Conservation (phyloP, 75 land plant species). For the Gnetum montanum region DNA sequence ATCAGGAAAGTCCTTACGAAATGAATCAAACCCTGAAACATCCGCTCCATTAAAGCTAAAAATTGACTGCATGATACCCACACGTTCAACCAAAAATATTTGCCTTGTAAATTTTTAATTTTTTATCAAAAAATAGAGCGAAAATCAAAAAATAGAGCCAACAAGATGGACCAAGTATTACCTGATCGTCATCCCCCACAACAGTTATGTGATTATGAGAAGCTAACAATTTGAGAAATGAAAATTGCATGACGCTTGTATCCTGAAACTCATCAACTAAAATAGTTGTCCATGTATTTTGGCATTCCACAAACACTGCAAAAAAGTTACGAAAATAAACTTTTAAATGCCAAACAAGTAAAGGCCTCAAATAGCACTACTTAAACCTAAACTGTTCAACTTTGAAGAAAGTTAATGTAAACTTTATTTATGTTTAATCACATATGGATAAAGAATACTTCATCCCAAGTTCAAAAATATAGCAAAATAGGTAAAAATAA, state of each 20-base stretch:
- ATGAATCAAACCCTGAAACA: constrained; percentile 72
- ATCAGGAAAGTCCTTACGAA: constrained; percentile 75
- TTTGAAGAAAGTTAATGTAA: no score
- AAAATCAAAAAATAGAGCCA: not conserved
- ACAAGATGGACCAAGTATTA: constrained; percentile 7
- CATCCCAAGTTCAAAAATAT: no score
- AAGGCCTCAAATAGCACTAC: not conserved
- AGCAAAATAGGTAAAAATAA: no score
- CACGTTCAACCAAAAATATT: no score
- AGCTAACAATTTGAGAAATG: constrained; percentile 57
- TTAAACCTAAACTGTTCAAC: constrained; percentile 1
- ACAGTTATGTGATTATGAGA: constrained; percentile 82
- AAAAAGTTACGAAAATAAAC: no score
- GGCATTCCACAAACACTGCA: constrained; percentile 63
- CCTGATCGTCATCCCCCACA: constrained; percentile 99
- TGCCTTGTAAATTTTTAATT: no score
- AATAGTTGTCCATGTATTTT: constrained; percentile 67
- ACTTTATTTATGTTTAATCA: no score
- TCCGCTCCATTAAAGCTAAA: constrained; percentile 98
- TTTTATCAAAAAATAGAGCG: not conserved
- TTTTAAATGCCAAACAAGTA: no score
- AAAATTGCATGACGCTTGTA: constrained; percentile 87
- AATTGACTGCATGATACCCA: constrained; percentile 61
- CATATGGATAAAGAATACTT: no score
- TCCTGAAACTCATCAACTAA: constrained; percentile 96